Conservation (phyloP, 2,329 filamentous ascomycete species). For the Calonectria honghensis region DNA sequence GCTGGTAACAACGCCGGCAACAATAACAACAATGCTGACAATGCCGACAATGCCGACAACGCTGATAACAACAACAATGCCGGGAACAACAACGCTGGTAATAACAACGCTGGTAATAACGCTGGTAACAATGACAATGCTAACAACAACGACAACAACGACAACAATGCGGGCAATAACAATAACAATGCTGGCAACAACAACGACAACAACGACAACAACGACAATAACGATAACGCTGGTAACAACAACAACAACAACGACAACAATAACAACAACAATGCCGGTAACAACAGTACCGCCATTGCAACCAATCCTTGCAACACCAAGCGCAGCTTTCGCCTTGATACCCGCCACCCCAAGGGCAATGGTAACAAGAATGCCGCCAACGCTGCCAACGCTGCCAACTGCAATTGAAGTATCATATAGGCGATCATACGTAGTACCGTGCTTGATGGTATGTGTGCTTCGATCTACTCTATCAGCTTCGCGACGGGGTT, state of each 20-base stretch:
- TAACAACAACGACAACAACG: not conserved
- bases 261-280: not conserved
- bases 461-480: not conserved
- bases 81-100: not conserved
- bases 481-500: not conserved
- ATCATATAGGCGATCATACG: too few relatives aligned
- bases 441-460: too few relatives aligned
- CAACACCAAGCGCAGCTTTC: not conserved
- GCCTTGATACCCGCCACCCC: not conserved
- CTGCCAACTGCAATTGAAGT: slow-evolving; percentile 20
- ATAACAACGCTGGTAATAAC: too few relatives aligned
- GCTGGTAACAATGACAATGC: not conserved
- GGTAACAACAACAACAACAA: not conserved
- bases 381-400: slow-evolving; percentile 10
- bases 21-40: not conserved
- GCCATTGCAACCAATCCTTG: not conserved
- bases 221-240: not conserved
- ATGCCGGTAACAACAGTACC: not conserved
- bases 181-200: not conserved
- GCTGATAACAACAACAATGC: not conserved
- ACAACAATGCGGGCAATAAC: too few relatives aligned
- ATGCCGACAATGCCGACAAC: not conserved
- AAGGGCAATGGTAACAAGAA: slow-evolving; percentile 11
- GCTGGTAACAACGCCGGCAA: not conserved
- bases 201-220: not conserved